These are phyloP conservation scores for Sporisorium graminicola DNA, from an alignment of 1,284 basidiomycete species.

Conservation along the genomic window DNA sequence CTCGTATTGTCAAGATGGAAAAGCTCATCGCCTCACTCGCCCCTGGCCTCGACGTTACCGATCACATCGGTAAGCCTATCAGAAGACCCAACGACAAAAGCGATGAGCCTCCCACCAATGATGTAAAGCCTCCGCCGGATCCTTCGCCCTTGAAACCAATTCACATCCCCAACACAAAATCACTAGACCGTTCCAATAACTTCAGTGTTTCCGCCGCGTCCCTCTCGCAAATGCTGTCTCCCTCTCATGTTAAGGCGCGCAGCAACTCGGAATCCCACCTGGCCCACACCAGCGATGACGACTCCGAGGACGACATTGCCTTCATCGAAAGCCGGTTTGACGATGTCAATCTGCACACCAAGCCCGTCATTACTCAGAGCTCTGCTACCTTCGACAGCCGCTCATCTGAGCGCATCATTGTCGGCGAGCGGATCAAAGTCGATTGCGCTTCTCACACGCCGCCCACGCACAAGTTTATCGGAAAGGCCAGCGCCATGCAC, in stretches of 20 bases:
- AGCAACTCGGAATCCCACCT: slow-evolving; percentile 19
- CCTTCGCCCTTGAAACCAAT: too few relatives aligned
- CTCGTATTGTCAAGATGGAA: slow-evolving; percentile 62
- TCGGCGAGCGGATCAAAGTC: slow-evolving; percentile 10
- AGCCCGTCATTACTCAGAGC: neutral
- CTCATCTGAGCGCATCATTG: slow-evolving; percentile 27
- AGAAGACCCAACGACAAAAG: slow-evolving; percentile 54
- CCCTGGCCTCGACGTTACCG: slow-evolving; percentile 61
- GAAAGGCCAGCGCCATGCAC: slow-evolving; percentile 60
- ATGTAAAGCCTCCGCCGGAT: neutral
- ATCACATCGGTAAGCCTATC: slow-evolving; percentile 59
- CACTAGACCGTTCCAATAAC: slow-evolving; percentile 15
- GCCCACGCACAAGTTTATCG: slow-evolving; percentile 49
- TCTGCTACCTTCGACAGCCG: slow-evolving; percentile 26
- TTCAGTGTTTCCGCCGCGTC: slow-evolving; percentile 8
- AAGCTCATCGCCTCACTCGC: slow-evolving; percentile 48
- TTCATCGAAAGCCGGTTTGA: slow-evolving; percentile 38
- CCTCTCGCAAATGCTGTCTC: slow-evolving; percentile 33
- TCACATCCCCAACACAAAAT: neutral
- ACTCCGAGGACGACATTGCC: slow-evolving; percentile 56
- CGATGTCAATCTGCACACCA: slow-evolving; percentile 11
- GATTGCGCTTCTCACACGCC: neutral
- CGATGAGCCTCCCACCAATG: slow-evolving; percentile 26
- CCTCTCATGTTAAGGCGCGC: slow-evolving; percentile 29
- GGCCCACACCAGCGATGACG: slow-evolving; percentile 33